Evolutionary conservation across 345 rosid species (phyloP), one percentile per base, ranked within the genome.

Genomic region (Firmiana major): DNA sequence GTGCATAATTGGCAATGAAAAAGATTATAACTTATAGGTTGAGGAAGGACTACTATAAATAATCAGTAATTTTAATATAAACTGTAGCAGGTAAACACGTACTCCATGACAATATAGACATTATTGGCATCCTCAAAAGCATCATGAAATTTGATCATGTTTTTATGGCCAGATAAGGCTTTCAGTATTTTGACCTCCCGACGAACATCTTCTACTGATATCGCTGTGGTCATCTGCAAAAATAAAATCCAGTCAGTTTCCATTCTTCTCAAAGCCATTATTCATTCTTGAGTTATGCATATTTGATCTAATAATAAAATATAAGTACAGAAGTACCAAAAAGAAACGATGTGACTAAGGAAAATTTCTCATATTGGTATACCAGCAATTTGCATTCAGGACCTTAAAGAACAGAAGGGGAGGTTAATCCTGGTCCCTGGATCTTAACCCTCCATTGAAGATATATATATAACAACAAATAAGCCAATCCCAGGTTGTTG

Each of bases 91-190:
- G 72, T 31, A 70, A n/a, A 81, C 60, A 87, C 97, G 22, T 92
- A 93, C 99, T 96, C 98, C 97, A 92, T 92, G 63, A 91, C 95
- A 53, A 93, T 84, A 90, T 89, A 96, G 75, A 96, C 93, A 57
- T 87, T 86, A 75, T 82, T 90, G 7, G 82, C 82, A 84, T 93
- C 98, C 79, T 96, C 99, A 72, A 85, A 93, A n/a, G 87, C 97
- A 86, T 92, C 98, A 80, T 88, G 85, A 85, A 90, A 90, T 68
- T 88, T 86, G 87, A 93, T 87, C 83, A 91, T 91, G 84, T 96
- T 90, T 63, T 80, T 87, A 80, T 92, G 97, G 24, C 94, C 94
- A 0, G 97, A 92, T 69, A 96, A 73, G 64, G 90, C 93, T 90
- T 88, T 91, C 81, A 96, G 54, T 76, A 96, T 84, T 76, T 93